A percentile compares a stretch with the other conserved stretches of the same genome.
phyloP scores from a whole-genome alignment of 129 eudicot species.

The Flaveria trinervia region DNA sequence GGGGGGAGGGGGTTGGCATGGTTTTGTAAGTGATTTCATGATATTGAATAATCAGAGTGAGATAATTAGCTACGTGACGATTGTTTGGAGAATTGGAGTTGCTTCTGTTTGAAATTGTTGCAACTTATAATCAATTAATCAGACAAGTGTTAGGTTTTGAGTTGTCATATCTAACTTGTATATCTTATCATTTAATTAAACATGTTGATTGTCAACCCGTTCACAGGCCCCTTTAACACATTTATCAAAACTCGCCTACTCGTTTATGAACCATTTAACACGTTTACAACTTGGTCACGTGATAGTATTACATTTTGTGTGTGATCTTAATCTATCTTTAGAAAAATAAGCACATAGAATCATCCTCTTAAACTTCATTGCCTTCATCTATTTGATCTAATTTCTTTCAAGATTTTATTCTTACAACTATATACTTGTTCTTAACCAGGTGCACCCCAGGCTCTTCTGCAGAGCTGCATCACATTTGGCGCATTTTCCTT shows the following conservation, averaged over 20 bases:
- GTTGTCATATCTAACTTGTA: not conserved
- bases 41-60: not conserved
- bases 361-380: not conserved
- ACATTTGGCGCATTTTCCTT: conserved; percentile 91
- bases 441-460: conserved; percentile 73
- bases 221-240: not conserved
- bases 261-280: not conserved
- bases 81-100: not conserved
- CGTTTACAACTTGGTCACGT: not conserved
- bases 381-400: not conserved
- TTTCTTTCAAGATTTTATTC: not conserved
- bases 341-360: not conserved
- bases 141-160: not conserved
- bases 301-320: not conserved
- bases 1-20: not conserved
- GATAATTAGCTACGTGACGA: not conserved
- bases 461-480: conserved; percentile 79
- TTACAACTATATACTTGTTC: not conserved
- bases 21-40: not conserved
- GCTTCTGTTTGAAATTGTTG: not conserved
- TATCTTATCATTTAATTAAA: not conserved
- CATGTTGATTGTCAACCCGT: no score
- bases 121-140: not conserved
- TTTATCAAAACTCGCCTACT: not conserved
- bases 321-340: not conserved